These are phyloP conservation scores for Grammothele lineata DNA, from an alignment of 768 basidiomycete species.

Conservation along the genomic window DNA sequence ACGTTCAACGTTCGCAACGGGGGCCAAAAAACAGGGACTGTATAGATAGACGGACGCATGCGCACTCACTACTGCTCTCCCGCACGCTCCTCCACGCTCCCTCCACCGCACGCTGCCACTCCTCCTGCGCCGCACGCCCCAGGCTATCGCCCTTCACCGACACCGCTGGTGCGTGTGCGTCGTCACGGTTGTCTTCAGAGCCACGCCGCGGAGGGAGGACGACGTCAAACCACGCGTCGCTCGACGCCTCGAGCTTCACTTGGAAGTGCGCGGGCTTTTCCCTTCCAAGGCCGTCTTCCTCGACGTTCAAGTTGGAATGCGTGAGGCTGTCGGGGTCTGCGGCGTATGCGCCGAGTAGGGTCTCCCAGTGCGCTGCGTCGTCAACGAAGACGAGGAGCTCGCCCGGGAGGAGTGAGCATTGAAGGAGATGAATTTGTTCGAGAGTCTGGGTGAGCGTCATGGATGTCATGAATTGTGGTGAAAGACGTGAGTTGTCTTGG, in stretches of 20 bases:
- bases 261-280: slow-evolving; percentile 32
- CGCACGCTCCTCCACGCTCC: slow-evolving; percentile 33
- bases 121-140: slow-evolving; percentile 43
- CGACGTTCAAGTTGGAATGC: slow-evolving; percentile 25
- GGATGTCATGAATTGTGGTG: too few relatives aligned
- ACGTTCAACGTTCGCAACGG: neutral
- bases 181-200: slow-evolving; percentile 8
- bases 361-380: slow-evolving; percentile 31
- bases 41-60: too few relatives aligned
- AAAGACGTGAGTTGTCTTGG: slow-evolving; percentile 61
- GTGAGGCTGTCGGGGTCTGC: slow-evolving; percentile 6
- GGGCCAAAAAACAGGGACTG: too few relatives aligned
- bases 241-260: slow-evolving; percentile 27
- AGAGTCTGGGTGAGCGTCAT: slow-evolving; percentile 16
- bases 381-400: slow-evolving; percentile 48
- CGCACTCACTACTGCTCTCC: slow-evolving; percentile 25
- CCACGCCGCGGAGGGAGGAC: slow-evolving; percentile 19
- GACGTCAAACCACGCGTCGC: slow-evolving; percentile 34
- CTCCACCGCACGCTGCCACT: slow-evolving; percentile 40
- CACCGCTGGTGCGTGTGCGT: slow-evolving; percentile 11
- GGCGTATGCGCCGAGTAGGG: slow-evolving; percentile 23
- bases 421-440: slow-evolving; percentile 57
- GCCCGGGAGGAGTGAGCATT: slow-evolving; percentile 57
- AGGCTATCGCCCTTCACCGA: slow-evolving; percentile 46
- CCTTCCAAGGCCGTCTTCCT: too few relatives aligned